Percentiles rank a stretch among this genome's conserved stretches.
These are phyloP conservation scores for Veloporphyrellus conicus DNA, from an alignment of 1,284 basidiomycete species.

Conservation along the genomic window DNA sequence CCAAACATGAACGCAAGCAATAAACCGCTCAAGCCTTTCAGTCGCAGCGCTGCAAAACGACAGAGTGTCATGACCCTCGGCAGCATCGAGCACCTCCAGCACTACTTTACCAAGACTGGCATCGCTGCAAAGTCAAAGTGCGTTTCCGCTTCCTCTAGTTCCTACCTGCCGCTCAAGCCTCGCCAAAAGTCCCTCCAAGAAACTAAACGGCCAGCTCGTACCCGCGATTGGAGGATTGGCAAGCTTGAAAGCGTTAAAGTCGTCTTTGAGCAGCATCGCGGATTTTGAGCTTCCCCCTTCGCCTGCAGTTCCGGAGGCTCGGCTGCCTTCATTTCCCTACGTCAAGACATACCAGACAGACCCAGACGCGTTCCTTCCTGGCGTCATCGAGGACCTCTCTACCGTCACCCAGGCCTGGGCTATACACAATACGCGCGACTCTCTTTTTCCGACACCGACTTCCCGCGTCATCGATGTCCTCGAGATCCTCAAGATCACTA, in stretches of 20 bases:
- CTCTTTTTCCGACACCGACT: background rate
- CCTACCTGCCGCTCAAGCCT: background rate
- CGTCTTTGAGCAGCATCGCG: slow-evolving; percentile 39
- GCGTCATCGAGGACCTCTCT: slow-evolving; percentile 67
- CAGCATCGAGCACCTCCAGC: slow-evolving; percentile 83
- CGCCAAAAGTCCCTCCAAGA: slow-evolving; percentile 47
- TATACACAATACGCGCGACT: slow-evolving; percentile 26
- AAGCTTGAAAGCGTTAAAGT: slow-evolving; percentile 37
- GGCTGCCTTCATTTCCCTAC: slow-evolving; percentile 45
- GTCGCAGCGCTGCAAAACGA: slow-evolving; percentile 77
- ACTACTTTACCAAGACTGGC: slow-evolving; percentile 83
- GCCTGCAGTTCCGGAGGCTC: slow-evolving; percentile 49
- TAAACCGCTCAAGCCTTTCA: slow-evolving; percentile 77
- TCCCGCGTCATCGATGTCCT: slow-evolving; percentile 51
- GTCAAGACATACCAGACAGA: slow-evolving; percentile 66
- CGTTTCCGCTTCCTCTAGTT: slow-evolving; percentile 29
- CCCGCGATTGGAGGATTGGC: slow-evolving; percentile 64
- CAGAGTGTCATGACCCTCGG: slow-evolving; percentile 83
- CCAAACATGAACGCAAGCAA: slow-evolving; percentile 66
- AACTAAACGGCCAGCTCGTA: slow-evolving; percentile 57
- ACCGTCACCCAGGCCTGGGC: slow-evolving; percentile 56
- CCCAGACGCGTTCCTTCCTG: slow-evolving; percentile 65
- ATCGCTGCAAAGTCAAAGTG: slow-evolving; percentile 69
- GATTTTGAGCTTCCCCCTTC: slow-evolving; percentile 68
- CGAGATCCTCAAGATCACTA: slow-evolving; percentile 66